Evolutionary conservation across 1,284 basidiomycete species (phyloP).

Genomic region (Lentinus polychrous): DNA sequence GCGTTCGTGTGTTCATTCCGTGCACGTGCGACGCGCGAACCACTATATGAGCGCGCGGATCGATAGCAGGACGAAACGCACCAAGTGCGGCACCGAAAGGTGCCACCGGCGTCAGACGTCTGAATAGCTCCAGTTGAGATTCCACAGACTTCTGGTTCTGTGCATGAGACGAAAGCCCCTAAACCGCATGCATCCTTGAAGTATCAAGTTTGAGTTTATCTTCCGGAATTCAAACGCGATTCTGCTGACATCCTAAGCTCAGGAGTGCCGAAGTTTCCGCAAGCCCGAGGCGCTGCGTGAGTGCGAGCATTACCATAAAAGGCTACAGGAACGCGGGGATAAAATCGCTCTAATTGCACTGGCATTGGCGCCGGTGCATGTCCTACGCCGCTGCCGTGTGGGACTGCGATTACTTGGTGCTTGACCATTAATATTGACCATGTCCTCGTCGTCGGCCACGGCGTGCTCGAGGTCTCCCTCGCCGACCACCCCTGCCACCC

Average conservation of each 20-base stretch:
- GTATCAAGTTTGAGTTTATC: neutral
- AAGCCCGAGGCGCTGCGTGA: neutral
- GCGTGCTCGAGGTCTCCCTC: slow-evolving; percentile 57
- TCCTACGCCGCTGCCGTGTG: too few relatives aligned
- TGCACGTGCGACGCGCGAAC: neutral
- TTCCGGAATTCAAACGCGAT: neutral
- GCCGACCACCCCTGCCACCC: slow-evolving; percentile 55
- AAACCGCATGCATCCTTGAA: too few relatives aligned
- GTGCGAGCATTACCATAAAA: too few relatives aligned
- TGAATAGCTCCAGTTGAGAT: too few relatives aligned
- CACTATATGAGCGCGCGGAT: too few relatives aligned
- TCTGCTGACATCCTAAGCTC: neutral
- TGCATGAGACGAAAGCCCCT: too few relatives aligned
- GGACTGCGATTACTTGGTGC: too few relatives aligned
- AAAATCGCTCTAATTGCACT: neutral
- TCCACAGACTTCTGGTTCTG: too few relatives aligned
- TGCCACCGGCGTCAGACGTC: too few relatives aligned
- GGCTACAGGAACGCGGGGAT: neutral
- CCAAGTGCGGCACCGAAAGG: too few relatives aligned
- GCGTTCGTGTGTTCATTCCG: slow-evolving; percentile 5
- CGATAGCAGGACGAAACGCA: too few relatives aligned
- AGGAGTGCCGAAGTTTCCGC: neutral
- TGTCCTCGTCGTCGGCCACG: slow-evolving; percentile 50
- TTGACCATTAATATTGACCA: slow-evolving; percentile 14
- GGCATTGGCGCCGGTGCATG: neutral